These are phyloP conservation scores for Blastocystis sp. DNA, from an alignment of 352 stramenopile species.

Conservation along the genomic window DNA sequence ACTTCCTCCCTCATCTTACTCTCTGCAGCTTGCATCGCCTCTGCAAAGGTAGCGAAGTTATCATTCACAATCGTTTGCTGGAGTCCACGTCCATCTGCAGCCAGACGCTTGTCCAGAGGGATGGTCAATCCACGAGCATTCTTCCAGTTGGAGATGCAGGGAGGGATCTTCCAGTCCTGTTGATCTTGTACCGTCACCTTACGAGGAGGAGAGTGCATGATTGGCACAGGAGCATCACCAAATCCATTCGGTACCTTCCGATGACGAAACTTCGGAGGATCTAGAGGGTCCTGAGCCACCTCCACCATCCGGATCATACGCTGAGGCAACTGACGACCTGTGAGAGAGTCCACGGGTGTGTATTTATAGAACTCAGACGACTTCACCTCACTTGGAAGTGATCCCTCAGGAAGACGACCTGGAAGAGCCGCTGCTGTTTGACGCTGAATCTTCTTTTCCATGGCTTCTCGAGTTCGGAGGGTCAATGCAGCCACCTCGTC, in stretches of 20 bases:
- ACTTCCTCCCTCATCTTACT: constrained; percentile 91
- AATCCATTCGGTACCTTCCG: constrained; percentile 85
- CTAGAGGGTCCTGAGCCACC: constrained; percentile 93
- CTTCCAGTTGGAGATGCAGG: constrained; percentile 98
- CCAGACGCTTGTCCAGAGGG: constrained; percentile 93
- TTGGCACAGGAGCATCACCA: constrained; percentile 80
- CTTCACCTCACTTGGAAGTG: constrained; percentile 70
- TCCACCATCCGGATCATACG: constrained; percentile 97
- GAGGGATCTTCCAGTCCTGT: constrained; percentile 95
- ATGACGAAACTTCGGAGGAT: constrained; percentile 96
- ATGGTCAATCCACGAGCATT: constrained; percentile 96
- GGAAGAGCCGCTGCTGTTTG: constrained; percentile 74
- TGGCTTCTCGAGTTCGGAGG: constrained; percentile 73
- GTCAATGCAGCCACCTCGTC: constrained; percentile 72
- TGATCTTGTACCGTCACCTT: constrained; percentile 84
- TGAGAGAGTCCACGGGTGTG: constrained; percentile 69
- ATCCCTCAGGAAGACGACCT: constrained; percentile 29
- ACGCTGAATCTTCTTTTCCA: constrained; percentile 75
- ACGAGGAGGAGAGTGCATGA: constrained; percentile 80
- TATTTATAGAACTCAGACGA: constrained; percentile 71
- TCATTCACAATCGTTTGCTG: constrained; percentile 86
- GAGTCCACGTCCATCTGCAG: constrained; percentile 88
- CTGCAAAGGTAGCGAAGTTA: constrained; percentile 91
- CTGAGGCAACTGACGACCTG: constrained; percentile 69
- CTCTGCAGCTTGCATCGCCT: constrained; percentile 93